Conservation (phyloP, 441 rosid species). For the Adansonia madagascariensis region DNA sequence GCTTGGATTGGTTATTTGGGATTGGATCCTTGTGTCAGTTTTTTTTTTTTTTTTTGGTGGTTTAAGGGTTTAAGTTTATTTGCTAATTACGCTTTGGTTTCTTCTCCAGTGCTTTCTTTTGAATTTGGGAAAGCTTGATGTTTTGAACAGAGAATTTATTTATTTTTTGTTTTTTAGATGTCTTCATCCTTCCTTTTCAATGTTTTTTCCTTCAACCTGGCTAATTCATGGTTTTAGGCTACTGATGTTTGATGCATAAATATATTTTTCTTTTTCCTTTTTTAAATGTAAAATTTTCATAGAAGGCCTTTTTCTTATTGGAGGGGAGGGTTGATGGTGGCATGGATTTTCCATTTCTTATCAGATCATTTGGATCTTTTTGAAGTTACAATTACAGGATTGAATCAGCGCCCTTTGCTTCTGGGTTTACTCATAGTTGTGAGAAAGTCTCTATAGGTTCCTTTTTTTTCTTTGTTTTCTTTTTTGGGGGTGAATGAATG, state of each 20-base stretch:
- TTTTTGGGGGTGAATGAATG: neutral
- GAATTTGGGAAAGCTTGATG: constrained; percentile 10
- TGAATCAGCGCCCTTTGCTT: constrained; percentile 14
- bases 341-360: neutral
- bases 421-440: constrained; percentile 6
- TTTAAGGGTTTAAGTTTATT: constrained; percentile 31
- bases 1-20: constrained; percentile 29
- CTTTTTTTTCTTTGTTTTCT: neutral
- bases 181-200: neutral
- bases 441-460: neutral
- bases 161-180: neutral
- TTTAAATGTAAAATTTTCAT: neutral
- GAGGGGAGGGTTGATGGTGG: neutral
- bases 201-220: neutral
- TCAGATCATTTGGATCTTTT: constrained; percentile 38
- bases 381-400: constrained; percentile 15
- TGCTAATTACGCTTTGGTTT: neutral
- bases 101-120: neutral
- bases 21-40: constrained; percentile 41
- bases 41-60: constrained; percentile 41
- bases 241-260: constrained; percentile 1
- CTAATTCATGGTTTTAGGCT: constrained; percentile 10
- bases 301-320: neutral
- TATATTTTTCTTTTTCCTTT: neutral
- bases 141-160: neutral